Conservation (phyloP, 2,329 filamentous ascomycete genomes). For the Bipolaris gigantea region DNA sequence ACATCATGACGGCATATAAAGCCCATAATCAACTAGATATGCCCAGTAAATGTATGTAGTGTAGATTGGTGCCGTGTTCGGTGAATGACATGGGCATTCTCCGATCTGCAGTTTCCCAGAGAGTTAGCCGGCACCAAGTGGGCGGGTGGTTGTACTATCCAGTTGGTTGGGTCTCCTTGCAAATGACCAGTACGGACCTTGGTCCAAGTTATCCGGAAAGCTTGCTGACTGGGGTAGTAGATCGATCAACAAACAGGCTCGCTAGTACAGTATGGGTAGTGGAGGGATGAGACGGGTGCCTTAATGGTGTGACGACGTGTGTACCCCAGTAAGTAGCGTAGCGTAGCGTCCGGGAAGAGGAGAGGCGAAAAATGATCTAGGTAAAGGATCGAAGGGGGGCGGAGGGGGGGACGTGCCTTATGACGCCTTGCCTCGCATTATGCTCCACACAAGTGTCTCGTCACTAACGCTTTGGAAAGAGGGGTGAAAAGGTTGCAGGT, state of each 20-base stretch:
- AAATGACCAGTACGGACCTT: background rate
- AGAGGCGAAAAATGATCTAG: conserved; percentile 20
- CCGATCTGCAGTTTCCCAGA: background rate
- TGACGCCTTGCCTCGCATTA: background rate
- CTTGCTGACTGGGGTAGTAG: background rate
- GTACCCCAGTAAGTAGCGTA: conserved; percentile 12
- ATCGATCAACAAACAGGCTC: conserved; percentile 10
- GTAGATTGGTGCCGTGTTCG: conserved; percentile 2
- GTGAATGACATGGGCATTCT: conserved; percentile 1
- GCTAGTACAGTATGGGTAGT: conserved; percentile 8
- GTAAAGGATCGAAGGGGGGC: conserved; percentile 4
- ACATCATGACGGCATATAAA: conserved; percentile 8
- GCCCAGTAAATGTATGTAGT: background rate
- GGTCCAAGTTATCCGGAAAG: background rate
- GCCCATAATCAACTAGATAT: background rate
- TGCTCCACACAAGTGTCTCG: background rate
- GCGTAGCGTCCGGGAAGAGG: conserved; percentile 25
- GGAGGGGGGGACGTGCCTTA: conserved; percentile 15
- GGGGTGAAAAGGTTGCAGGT: background rate
- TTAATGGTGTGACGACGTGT: conserved; percentile 19
- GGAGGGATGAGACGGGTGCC: conserved; percentile 17
- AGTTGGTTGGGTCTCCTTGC: background rate
- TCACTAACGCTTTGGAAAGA: conserved; percentile 2
- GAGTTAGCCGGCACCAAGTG: background rate
- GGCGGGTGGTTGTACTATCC: background rate